These are phyloP conservation scores for Penicillium pulvis DNA, from an alignment of 495 filamentous ascomycete genomes.

Conservation along the genomic window DNA sequence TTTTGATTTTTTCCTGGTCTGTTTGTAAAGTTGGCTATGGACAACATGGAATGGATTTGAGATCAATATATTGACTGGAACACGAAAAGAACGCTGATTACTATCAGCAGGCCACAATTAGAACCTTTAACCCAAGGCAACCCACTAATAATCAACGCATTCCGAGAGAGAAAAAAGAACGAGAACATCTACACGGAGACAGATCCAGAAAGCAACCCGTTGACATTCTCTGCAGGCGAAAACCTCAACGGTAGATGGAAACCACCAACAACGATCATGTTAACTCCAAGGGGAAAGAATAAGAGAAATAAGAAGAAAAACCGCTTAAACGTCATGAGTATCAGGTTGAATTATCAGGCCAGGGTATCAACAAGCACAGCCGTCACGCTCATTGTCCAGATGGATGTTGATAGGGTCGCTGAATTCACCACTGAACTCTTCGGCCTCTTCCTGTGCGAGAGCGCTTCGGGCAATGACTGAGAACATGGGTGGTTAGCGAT, in stretches of 20 bases:
- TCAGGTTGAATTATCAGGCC: constrained; percentile 11
- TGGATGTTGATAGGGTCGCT: constrained; percentile 97
- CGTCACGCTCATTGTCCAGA: constrained; percentile 85
- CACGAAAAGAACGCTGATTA: constrained; percentile 5
- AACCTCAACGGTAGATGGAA: constrained; percentile 15
- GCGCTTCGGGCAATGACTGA: constrained; percentile 96
- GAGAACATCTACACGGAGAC: constrained; percentile 26
- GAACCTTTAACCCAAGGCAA: neutral
- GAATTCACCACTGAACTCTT: constrained; percentile 90
- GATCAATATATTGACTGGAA: constrained; percentile 1
- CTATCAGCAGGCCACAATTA: constrained; percentile 2
- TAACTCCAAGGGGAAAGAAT: constrained; percentile 16
- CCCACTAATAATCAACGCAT: neutral
- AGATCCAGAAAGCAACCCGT: constrained; percentile 16
- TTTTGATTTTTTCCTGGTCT: constrained; percentile 3
- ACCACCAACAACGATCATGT: constrained; percentile 17
- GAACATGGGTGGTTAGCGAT: constrained; percentile 13
- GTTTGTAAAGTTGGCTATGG: constrained; percentile 2
- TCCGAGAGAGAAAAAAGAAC: neutral
- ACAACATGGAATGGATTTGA: constrained; percentile 1
- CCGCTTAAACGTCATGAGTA: constrained; percentile 34
- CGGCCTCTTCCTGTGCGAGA: constrained; percentile 92
- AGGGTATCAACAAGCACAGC: constrained; percentile 79
- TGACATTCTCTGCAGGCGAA: constrained; percentile 24
- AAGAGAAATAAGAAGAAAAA: constrained; percentile 18